Percentiles rank a stretch among this genome's conserved stretches.
Conservation (phyloP, 768 basidiomycete genomes). For the Russula emetica region DNA sequence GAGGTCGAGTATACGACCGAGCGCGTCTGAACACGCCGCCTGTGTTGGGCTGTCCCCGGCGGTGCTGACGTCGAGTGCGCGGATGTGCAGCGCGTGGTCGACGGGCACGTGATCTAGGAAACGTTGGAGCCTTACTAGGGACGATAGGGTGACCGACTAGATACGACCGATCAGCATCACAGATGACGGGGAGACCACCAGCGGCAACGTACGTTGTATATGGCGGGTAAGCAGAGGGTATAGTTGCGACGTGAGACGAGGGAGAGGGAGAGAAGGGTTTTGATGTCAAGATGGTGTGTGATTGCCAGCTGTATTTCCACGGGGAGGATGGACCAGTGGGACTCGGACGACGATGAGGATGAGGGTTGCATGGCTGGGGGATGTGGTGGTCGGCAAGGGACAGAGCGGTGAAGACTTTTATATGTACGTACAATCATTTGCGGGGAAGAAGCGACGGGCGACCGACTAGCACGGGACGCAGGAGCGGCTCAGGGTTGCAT, state of each 20-base stretch:
- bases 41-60: not conserved
- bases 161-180: not conserved
- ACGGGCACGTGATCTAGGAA: conserved; percentile 25
- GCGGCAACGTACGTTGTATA: conserved; percentile 22
- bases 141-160: conserved; percentile 22
- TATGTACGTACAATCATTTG: conserved; percentile 14
- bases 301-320: conserved; percentile 24
- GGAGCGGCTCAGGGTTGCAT: not conserved
- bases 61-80: conserved; percentile 23
- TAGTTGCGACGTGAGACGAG: conserved; percentile 6
- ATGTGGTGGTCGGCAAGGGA: not conserved
- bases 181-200: not conserved
- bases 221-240: conserved; percentile 19
- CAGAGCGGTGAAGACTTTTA: conserved; percentile 1
- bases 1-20: conserved; percentile 12
- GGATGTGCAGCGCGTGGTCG: conserved; percentile 21
- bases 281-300: conserved; percentile 23
- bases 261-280: conserved; percentile 23
- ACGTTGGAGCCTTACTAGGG: conserved; percentile 19
- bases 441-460: conserved; percentile 11
- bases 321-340: conserved; percentile 24
- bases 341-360: not conserved
- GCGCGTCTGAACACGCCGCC: conserved; percentile 17
- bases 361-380: not conserved
- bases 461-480: conserved; percentile 25